A percentile compares a stretch with the other conserved stretches of the same genome.
These are phyloP conservation scores for Calonectria pseudoreteaudii DNA, from an alignment of 2,329 filamentous ascomycete species.

Conservation along the genomic window DNA sequence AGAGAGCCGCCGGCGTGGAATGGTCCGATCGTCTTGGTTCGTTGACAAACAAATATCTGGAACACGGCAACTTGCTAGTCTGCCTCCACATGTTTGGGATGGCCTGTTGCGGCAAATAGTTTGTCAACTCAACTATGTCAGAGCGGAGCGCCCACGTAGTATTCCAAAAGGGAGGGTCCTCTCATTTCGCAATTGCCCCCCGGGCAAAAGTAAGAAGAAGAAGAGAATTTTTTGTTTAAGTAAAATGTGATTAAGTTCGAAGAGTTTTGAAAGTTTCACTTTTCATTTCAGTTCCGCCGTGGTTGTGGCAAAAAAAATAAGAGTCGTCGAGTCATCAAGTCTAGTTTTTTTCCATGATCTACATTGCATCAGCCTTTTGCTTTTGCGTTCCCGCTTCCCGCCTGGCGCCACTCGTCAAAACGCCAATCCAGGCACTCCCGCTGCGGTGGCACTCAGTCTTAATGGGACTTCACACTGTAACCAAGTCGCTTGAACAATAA, in stretches of 20 bases:
- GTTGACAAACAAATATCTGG: not conserved
- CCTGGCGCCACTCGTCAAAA: slow-evolving; percentile 4
- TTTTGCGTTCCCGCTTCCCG: slow-evolving; percentile 1
- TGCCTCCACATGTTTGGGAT: not conserved
- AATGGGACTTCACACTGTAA: not conserved
- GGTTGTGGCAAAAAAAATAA: not conserved
- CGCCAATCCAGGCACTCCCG: slow-evolving; percentile 16
- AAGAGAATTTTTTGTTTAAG: too few relatives aligned
- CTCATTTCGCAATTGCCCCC: not conserved
- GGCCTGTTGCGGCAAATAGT: slow-evolving; percentile 20
- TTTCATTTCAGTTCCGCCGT: not conserved
- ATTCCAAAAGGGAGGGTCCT: not conserved
- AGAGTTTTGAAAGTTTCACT: too few relatives aligned
- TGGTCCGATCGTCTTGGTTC: not conserved
- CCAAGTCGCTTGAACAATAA: not conserved
- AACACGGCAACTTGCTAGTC: not conserved
- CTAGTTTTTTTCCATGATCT: slow-evolving; percentile 6
- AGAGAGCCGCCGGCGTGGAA: not conserved
- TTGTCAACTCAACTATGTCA: not conserved
- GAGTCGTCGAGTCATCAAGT: not conserved
- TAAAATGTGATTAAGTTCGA: too few relatives aligned
- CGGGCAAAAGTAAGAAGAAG: not conserved
- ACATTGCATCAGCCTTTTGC: slow-evolving; percentile 11
- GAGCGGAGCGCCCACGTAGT: not conserved
- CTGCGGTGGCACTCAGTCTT: not conserved